A percentile compares a stretch with the other conserved stretches of the same genome.
phyloP scores from a whole-genome alignment of 164 flowering plant genomes.

The Tetrastigma voinierianum region DNA sequence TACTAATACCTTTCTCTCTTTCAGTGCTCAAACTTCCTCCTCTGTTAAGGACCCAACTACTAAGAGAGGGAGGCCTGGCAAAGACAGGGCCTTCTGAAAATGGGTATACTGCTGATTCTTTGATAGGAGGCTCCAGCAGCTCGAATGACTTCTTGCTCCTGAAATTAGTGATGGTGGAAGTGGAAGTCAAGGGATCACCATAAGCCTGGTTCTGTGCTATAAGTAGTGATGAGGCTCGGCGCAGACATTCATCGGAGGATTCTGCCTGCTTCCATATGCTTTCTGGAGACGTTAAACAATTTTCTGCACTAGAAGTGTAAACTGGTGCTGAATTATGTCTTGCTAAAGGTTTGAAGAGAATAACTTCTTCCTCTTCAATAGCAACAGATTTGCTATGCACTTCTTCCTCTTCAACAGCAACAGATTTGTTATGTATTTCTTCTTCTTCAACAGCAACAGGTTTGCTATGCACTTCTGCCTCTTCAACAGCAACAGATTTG shows the following conservation, averaged over 20 bases:
- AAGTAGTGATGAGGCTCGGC: slow-evolving; percentile 49
- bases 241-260: slow-evolving; percentile 47
- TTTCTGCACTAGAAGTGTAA: slow-evolving; percentile 5
- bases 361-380: slow-evolving; percentile 81
- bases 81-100: slow-evolving; percentile 26
- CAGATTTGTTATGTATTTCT: slow-evolving; percentile 12
- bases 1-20: slow-evolving; percentile 21
- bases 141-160: slow-evolving; percentile 23
- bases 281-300: slow-evolving; percentile 10
- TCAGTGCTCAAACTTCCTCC: slow-evolving; percentile 33
- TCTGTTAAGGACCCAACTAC: slow-evolving; percentile 62
- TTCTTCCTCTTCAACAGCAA: no score
- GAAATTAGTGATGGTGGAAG: slow-evolving; percentile 13
- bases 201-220: slow-evolving; percentile 27
- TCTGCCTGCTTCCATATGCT: slow-evolving; percentile 7
- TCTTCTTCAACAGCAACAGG: slow-evolving; percentile 13
- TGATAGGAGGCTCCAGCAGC: slow-evolving; percentile 27
- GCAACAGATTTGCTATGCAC: no score
- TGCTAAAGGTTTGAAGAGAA: slow-evolving; percentile 75
- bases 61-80: slow-evolving; percentile 80
- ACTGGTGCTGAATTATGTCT: slow-evolving; percentile 68
- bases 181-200: slow-evolving; percentile 15
- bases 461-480: slow-evolving; percentile 57
- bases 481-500: slow-evolving; percentile 22
- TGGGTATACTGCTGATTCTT: slow-evolving; percentile 22